Conservation (phyloP, 148 eudicot species). For the Talinum fruticosum region DNA sequence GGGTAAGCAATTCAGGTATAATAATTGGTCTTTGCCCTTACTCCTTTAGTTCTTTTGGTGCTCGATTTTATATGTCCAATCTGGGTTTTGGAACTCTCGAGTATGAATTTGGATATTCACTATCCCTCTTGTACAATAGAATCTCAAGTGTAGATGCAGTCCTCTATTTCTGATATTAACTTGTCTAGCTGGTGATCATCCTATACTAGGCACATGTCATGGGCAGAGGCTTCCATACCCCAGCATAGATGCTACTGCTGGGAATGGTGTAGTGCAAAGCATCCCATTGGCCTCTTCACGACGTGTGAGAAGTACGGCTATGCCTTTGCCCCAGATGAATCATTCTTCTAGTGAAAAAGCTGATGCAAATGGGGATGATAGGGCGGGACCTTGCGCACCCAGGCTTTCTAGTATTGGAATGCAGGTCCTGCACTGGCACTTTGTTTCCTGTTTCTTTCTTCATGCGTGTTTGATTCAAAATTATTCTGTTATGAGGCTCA, state of each 20-base stretch:
- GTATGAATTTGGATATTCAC: neutral
- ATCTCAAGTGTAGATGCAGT: neutral
- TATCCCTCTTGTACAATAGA: neutral
- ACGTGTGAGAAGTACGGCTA: constrained; percentile 18
- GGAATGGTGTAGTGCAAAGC: constrained; percentile 30
- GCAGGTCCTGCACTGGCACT: constrained; percentile 23
- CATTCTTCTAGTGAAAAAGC: constrained; percentile 27
- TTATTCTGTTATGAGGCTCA: neutral
- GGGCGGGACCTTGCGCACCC: constrained; percentile 20
- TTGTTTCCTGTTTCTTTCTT: neutral
- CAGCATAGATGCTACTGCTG: constrained; percentile 19
- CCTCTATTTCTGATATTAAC: constrained; percentile 9
- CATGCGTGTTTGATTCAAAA: neutral
- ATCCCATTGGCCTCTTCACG: constrained; percentile 28
- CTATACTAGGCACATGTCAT: constrained; percentile 31
- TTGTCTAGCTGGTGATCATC: constrained; percentile 15
- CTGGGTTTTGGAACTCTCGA: neutral
- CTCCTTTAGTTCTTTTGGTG: neutral
- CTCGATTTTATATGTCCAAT: neutral
- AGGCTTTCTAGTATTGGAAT: constrained; percentile 28
- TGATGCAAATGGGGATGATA: constrained; percentile 18
- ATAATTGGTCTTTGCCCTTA: neutral
- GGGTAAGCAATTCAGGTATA: constrained; percentile 35
- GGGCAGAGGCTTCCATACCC: constrained; percentile 26
- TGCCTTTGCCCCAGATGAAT: constrained; percentile 20